Evolutionary conservation across 2,329 filamentous ascomycete genomes (phyloP).

Genomic region (Dactylellina parvicollis): DNA sequence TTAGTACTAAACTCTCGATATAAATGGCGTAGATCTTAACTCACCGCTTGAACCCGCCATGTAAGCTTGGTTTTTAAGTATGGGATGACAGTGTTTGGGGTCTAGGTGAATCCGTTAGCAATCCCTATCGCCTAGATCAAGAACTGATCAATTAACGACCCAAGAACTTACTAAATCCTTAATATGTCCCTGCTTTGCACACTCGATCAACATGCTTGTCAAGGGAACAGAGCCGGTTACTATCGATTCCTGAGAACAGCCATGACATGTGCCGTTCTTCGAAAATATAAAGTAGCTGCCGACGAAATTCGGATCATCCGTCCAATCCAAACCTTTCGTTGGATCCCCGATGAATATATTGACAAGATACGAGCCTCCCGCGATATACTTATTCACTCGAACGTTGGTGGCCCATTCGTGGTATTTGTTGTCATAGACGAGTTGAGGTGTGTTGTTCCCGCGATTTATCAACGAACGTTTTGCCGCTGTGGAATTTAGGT

Average conservation of each 20-base stretch:
- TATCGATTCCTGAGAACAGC: slow-evolving; percentile 20
- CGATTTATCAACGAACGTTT: slow-evolving; percentile 8
- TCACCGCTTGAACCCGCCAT: slow-evolving; percentile 41
- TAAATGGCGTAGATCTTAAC: not conserved
- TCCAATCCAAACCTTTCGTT: slow-evolving; percentile 27
- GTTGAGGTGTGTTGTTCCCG: not conserved
- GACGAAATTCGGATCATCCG: slow-evolving; percentile 37
- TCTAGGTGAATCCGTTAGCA: slow-evolving; percentile 12
- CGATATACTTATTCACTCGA: slow-evolving; percentile 33
- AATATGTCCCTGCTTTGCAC: slow-evolving; percentile 22
- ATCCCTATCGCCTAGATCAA: no score
- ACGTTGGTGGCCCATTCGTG: slow-evolving; percentile 50
- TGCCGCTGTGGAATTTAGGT: not conserved
- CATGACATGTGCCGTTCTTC: slow-evolving; percentile 33
- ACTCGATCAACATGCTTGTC: slow-evolving; percentile 29
- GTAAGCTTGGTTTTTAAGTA: slow-evolving; percentile 32
- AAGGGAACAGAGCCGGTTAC: slow-evolving; percentile 43
- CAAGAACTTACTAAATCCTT: slow-evolving; percentile 24
- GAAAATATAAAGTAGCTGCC: slow-evolving; percentile 49
- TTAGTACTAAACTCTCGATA: not conserved
- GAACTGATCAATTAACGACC: not conserved
- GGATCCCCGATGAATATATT: slow-evolving; percentile 36
- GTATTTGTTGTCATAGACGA: slow-evolving; percentile 26
- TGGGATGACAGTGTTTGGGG: slow-evolving; percentile 26
- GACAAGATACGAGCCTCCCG: slow-evolving; percentile 32